Conservation (phyloP, 176 grass and related monocot genomes). For the Ampelocalamus luodianensis region DNA sequence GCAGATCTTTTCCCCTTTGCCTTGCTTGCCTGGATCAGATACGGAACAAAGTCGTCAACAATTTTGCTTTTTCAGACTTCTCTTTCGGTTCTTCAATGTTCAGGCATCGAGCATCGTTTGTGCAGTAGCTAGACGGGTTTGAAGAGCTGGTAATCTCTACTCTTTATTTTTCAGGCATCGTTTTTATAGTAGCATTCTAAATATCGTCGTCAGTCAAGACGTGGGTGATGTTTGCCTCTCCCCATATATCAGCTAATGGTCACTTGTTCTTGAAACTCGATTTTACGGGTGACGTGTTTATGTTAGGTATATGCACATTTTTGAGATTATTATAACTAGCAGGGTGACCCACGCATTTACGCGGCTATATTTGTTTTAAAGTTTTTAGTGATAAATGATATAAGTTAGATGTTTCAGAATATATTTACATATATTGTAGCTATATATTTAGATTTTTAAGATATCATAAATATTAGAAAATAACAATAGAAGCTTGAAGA, state of each 20-base stretch:
- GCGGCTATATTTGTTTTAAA: no score
- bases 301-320: no score
- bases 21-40: neutral
- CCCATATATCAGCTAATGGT: neutral
- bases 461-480: no score
- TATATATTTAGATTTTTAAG: no score
- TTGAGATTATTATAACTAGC: no score
- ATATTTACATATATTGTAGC: no score
- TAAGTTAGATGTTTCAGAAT: no score
- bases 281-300: neutral
- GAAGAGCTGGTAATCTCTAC: neutral
- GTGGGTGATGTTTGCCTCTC: neutral
- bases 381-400: no score
- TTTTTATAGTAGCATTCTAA: neutral
- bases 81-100: neutral
- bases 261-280: neutral
- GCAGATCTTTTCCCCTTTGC: no score
- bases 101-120: neutral
- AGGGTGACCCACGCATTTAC: no score
- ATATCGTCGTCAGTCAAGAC: neutral
- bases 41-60: neutral
- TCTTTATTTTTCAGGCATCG: no score
- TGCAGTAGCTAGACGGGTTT: neutral
- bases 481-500: no score
- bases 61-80: neutral